A percentile compares a stretch with the other conserved stretches of the same genome.
phyloP scores from a whole-genome alignment of 2,329 filamentous ascomycete species.

The Stromatinia cepivora region DNA sequence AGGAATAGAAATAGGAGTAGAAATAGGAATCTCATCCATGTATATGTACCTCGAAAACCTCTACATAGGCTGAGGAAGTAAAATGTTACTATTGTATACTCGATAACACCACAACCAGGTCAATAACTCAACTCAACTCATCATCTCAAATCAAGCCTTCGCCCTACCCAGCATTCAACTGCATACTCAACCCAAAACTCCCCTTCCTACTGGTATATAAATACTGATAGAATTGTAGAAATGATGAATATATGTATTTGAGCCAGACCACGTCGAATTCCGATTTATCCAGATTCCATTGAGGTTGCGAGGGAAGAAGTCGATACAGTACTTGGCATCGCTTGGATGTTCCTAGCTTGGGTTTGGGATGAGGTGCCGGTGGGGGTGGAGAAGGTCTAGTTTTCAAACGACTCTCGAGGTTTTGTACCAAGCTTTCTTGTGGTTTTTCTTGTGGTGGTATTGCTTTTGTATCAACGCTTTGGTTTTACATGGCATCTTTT shows the following conservation, averaged over 20 bases:
- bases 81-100: neutral
- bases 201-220: constrained; percentile 2
- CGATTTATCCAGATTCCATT: neutral
- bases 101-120: neutral
- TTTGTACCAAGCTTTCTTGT: neutral
- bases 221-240: neutral
- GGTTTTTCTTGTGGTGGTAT: neutral
- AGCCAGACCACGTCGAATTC: neutral
- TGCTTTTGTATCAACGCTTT: neutral
- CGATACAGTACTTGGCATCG: neutral
- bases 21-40: neutral
- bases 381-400: constrained; percentile 6
- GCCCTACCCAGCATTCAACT: neutral
- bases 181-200: neutral
- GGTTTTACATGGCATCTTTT: neutral
- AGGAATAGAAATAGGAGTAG: neutral
- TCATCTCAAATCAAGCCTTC: constrained; percentile 7
- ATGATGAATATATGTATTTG: constrained; percentile 14
- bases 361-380: neutral
- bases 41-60: neutral
- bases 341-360: neutral
- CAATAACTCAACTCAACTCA: neutral
- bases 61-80: neutral
- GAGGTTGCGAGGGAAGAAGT: too few relatives aligned
- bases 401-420: neutral